Evolutionary conservation across 768 basidiomycete genomes (phyloP).

Genomic region (Scleroderma bovista): DNA sequence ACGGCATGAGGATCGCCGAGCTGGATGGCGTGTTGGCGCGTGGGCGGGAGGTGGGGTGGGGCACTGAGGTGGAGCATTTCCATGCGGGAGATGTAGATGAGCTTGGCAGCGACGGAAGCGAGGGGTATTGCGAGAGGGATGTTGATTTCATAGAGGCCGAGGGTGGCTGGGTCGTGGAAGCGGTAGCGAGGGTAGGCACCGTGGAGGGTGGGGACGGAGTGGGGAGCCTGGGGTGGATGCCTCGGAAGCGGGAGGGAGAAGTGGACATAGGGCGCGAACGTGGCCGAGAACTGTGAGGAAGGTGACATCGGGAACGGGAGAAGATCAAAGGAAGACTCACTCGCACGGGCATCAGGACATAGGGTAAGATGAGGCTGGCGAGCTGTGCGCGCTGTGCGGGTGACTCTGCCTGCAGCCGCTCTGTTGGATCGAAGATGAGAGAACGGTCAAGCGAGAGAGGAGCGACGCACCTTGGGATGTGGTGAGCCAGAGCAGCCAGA

Average conservation of each 20-base stretch:
- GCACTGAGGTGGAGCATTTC: conserved; percentile 43
- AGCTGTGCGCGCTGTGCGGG: conserved; percentile 23
- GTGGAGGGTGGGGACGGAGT: conserved; percentile 33
- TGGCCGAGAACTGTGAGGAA: conserved; percentile 43
- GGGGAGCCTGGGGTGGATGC: conserved; percentile 12
- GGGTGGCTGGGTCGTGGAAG: conserved; percentile 25
- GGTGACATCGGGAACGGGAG: neutral
- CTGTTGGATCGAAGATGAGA: conserved; percentile 10
- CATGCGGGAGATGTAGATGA: conserved; percentile 55
- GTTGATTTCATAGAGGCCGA: conserved; percentile 28
- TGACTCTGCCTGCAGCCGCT: conserved; percentile 23
- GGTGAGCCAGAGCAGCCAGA: conserved; percentile 65
- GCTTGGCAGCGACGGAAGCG: conserved; percentile 51
- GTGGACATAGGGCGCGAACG: conserved; percentile 59
- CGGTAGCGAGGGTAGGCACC: conserved; percentile 47
- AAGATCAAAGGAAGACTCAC: conserved; percentile 15
- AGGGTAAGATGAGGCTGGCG: conserved; percentile 36
- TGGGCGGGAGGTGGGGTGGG: conserved; percentile 33
- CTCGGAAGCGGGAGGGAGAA: conserved; percentile 45
- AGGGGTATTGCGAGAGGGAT: conserved; percentile 37
- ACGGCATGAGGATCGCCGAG: conserved; percentile 21
- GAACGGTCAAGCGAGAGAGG: neutral
- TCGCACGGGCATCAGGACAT: conserved; percentile 45
- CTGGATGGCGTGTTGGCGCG: conserved; percentile 25
- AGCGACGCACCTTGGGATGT: conserved; percentile 41